Evolutionary conservation across 2,329 filamentous ascomycete species (phyloP).

Genomic region (Herpotrichia juniperi): DNA sequence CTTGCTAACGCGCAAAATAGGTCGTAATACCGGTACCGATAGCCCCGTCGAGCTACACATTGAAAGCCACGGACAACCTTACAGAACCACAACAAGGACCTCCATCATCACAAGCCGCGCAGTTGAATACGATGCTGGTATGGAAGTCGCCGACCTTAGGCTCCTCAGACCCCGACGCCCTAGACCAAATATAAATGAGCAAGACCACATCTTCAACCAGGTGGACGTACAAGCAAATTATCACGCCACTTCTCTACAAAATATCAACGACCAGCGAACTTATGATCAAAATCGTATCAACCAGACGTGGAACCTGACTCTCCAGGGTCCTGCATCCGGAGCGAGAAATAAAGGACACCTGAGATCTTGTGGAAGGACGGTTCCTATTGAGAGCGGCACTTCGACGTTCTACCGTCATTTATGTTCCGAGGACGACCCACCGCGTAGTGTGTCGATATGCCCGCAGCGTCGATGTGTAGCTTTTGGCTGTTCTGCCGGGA

Average conservation of each 20-base stretch:
- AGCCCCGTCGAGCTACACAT: constrained; percentile 15
- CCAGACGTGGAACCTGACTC: constrained; percentile 34
- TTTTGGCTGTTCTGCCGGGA: constrained; percentile 67
- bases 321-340: constrained; percentile 17
- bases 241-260: constrained; percentile 27
- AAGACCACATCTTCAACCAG: constrained; percentile 21
- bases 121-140: constrained; percentile 11
- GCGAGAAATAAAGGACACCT: background rate
- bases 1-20: too few relatives aligned
- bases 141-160: constrained; percentile 10
- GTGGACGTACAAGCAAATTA: constrained; percentile 33
- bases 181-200: background rate
- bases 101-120: constrained; percentile 16
- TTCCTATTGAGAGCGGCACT: constrained; percentile 37
- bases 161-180: constrained; percentile 6
- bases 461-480: constrained; percentile 69
- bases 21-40: background rate
- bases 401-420: constrained; percentile 58
- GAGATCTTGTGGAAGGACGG: constrained; percentile 8
- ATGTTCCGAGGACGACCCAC: constrained; percentile 66
- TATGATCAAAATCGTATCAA: constrained; percentile 36
- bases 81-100: constrained; percentile 12
- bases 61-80: constrained; percentile 13
- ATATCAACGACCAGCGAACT: constrained; percentile 22
- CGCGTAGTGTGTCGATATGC: constrained; percentile 69